A percentile compares a stretch with the other conserved stretches of the same genome.
Conservation (phyloP, 2,329 filamentous ascomycete species). For the Pseudogymnoascus sp. region DNA sequence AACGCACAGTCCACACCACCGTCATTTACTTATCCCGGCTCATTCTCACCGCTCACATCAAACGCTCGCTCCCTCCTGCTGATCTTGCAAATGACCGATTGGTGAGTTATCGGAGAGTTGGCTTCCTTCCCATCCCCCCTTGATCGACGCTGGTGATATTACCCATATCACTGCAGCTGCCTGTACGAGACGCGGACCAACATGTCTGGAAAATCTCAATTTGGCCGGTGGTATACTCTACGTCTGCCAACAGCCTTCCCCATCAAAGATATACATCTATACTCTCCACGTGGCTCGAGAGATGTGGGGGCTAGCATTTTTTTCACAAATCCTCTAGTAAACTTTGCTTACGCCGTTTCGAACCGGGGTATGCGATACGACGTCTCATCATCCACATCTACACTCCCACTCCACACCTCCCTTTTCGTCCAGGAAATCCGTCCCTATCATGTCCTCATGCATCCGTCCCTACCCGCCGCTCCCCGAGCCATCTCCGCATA, state of each 20-base stretch:
- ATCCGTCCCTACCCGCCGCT: constrained; percentile 9
- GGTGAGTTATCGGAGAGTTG: not conserved
- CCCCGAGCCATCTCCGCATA: constrained; percentile 55
- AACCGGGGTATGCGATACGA: not conserved
- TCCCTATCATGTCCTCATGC: not conserved
- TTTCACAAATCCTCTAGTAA: not conserved
- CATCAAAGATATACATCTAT: not conserved
- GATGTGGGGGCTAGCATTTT: not conserved
- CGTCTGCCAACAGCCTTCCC: not conserved
- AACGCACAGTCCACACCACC: constrained; percentile 1
- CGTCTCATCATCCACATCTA: constrained; percentile 1
- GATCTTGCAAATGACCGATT: not conserved
- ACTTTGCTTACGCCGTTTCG: not conserved
- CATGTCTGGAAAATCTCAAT: not conserved
- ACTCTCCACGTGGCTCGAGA: not conserved
- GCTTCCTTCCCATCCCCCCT: not conserved
- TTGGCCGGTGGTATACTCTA: not conserved
- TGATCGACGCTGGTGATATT: not conserved
- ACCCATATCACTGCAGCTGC: not conserved
- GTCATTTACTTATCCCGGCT: not conserved
- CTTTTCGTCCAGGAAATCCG: not conserved
- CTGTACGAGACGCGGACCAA: not conserved
- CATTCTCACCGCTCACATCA: constrained; percentile 8
- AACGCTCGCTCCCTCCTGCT: constrained; percentile 8
- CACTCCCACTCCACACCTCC: not conserved